A percentile compares a stretch with the other conserved stretches of the same genome.
These are phyloP conservation scores for Mycogone perniciosa DNA, from an alignment of 2,329 filamentous ascomycete species.

Conservation along the genomic window DNA sequence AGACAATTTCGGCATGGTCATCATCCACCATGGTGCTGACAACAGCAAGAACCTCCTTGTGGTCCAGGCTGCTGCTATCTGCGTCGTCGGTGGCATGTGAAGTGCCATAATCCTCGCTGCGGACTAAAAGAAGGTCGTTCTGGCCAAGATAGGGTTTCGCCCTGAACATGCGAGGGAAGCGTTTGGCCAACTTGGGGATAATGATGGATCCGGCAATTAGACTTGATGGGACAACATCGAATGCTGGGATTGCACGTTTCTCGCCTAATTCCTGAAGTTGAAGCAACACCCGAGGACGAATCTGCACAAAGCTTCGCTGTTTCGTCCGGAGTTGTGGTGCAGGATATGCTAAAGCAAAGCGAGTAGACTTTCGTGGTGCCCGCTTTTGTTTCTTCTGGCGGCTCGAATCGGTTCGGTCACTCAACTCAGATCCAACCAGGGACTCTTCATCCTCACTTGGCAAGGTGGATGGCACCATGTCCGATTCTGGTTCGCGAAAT, in stretches of 20 bases:
- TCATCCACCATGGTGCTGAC: conserved; percentile 55
- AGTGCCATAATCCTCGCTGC: conserved; percentile 58
- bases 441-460: conserved; percentile 47
- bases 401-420: conserved; percentile 39
- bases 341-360: conserved; percentile 62
- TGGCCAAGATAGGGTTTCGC: conserved; percentile 57
- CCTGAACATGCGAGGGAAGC: conserved; percentile 58
- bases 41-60: conserved; percentile 57
- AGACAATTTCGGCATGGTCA: conserved; percentile 57
- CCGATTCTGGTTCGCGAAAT: conserved; percentile 34
- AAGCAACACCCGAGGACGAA: conserved; percentile 62
- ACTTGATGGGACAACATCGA: conserved; percentile 69
- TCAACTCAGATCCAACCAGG: conserved; percentile 35
- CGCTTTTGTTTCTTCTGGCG: conserved; percentile 38
- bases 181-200: conserved; percentile 52
- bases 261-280: conserved; percentile 64
- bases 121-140: conserved; percentile 65
- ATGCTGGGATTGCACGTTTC: conserved; percentile 57
- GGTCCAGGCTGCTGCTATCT: conserved; percentile 37
- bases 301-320: conserved; percentile 59
- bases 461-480: conserved; percentile 18
- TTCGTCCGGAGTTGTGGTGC: conserved; percentile 51
- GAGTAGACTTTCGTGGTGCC: conserved; percentile 49
- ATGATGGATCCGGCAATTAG: conserved; percentile 49
- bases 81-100: conserved; percentile 33